These are phyloP conservation scores for Gynochthodes officinalis DNA, from an alignment of 257 asterid genomes.

Conservation along the genomic window DNA sequence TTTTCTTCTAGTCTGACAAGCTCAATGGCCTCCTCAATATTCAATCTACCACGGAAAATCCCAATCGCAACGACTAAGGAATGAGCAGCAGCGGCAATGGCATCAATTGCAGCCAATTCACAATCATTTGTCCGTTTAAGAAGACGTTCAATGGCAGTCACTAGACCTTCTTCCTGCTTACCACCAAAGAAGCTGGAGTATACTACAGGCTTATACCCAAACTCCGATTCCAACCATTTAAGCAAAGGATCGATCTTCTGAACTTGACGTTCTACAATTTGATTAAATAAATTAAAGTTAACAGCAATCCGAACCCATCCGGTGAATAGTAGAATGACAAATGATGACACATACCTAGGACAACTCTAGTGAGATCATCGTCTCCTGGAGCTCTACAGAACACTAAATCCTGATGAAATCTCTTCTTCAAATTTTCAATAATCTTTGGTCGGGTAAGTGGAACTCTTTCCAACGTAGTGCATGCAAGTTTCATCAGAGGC, in stretches of 20 bases:
- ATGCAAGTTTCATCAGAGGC: constrained; percentile 93
- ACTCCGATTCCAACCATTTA: constrained; percentile 82
- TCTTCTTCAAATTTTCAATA: constrained; percentile 59
- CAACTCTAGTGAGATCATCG: constrained; percentile 47
- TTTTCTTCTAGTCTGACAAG: constrained; percentile 93
- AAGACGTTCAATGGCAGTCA: constrained; percentile 51
- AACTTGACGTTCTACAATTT: constrained; percentile 68
- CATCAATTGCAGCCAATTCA: constrained; percentile 82
- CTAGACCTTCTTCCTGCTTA: constrained; percentile 70
- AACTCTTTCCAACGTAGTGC: constrained; percentile 93
- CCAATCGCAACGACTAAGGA: constrained; percentile 78
- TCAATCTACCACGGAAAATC: constrained; percentile 52
- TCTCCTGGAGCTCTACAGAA: constrained; percentile 81
- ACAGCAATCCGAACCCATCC: background rate
- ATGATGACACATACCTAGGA: constrained; percentile 46
- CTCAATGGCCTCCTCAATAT: constrained; percentile 78
- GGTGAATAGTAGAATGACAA: background rate
- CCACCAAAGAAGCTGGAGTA: constrained; percentile 85
- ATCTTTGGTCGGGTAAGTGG: constrained; percentile 66
- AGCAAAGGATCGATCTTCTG: constrained; percentile 75
- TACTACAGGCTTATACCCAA: constrained; percentile 65
- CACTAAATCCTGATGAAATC: constrained; percentile 75
- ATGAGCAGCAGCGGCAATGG: constrained; percentile 86
- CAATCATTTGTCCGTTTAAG: constrained; percentile 63
- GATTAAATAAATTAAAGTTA: background rate